Evolutionary conservation across 345 rosid genomes (phyloP).

Genomic region (Dovyalis caffra): DNA sequence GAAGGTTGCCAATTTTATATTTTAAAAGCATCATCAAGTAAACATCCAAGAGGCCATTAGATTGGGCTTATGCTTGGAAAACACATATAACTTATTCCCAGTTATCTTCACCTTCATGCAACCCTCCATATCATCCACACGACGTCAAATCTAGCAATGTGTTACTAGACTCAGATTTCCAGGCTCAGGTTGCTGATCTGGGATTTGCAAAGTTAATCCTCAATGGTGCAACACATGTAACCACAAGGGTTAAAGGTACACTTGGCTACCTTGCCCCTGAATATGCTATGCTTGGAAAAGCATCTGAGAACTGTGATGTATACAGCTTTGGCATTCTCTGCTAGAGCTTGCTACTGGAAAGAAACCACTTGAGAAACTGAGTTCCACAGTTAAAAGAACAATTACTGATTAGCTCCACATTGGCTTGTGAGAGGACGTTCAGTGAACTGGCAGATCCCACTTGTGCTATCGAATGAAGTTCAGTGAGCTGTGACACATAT

Average conservation of each 20-base stretch:
- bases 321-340: constrained; percentile 79
- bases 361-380: constrained; percentile 55
- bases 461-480: no score
- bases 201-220: constrained; percentile 76
- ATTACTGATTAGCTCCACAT: constrained; percentile 60
- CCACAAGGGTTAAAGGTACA: constrained; percentile 79
- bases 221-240: constrained; percentile 76
- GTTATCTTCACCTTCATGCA: constrained; percentile 91
- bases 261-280: constrained; percentile 82
- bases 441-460: constrained; percentile 62
- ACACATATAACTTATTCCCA: no score
- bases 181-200: constrained; percentile 79
- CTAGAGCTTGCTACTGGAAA: constrained; percentile 73
- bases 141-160: constrained; percentile 83
- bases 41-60: no score
- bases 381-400: constrained; percentile 34
- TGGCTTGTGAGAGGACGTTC: constrained; percentile 54
- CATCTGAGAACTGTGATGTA: constrained; percentile 76
- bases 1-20: no score
- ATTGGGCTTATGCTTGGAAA: no score
- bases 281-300: constrained; percentile 76
- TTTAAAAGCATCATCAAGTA: no score
- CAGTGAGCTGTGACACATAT: no score
- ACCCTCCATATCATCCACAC: constrained; percentile 75
- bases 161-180: constrained; percentile 62